Conservation (phyloP, 78 protist species). For the Tieghemostelium lacteum region DNA sequence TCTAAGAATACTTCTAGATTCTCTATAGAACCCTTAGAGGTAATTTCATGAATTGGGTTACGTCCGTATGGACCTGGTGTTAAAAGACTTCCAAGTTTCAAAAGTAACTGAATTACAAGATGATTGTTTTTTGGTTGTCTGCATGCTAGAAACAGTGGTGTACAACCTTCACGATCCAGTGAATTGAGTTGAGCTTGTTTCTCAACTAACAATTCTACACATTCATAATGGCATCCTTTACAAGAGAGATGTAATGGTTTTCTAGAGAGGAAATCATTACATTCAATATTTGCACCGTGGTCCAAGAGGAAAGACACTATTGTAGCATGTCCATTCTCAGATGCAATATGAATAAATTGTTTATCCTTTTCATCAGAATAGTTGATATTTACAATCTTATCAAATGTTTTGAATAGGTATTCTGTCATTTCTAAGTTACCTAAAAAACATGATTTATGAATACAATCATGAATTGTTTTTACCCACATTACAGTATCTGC, state of each 20-base stretch:
- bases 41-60: conserved; percentile 33
- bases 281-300: conserved; percentile 51
- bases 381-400: neutral
- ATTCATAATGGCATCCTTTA: conserved; percentile 4
- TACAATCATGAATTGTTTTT: conserved; percentile 51
- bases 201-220: conserved; percentile 7
- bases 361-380: conserved; percentile 61
- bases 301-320: conserved; percentile 27
- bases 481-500: conserved; percentile 24
- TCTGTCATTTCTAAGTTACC: conserved; percentile 39
- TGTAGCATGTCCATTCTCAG: conserved; percentile 19
- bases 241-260: conserved; percentile 72
- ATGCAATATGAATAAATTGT: conserved; percentile 59
- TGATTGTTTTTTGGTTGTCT: conserved; percentile 12
- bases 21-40: neutral
- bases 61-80: conserved; percentile 44
- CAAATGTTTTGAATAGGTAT: conserved; percentile 13
- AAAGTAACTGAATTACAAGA: neutral
- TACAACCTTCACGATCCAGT: conserved; percentile 65
- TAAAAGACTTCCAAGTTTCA: neutral
- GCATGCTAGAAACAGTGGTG: conserved; percentile 56
- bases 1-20: neutral
- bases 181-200: conserved; percentile 20
- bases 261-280: conserved; percentile 25
- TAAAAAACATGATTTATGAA: conserved; percentile 41